These are phyloP conservation scores for Zoysia pacifica DNA, from an alignment of 176 grass and related monocot genomes.

Conservation along the genomic window DNA sequence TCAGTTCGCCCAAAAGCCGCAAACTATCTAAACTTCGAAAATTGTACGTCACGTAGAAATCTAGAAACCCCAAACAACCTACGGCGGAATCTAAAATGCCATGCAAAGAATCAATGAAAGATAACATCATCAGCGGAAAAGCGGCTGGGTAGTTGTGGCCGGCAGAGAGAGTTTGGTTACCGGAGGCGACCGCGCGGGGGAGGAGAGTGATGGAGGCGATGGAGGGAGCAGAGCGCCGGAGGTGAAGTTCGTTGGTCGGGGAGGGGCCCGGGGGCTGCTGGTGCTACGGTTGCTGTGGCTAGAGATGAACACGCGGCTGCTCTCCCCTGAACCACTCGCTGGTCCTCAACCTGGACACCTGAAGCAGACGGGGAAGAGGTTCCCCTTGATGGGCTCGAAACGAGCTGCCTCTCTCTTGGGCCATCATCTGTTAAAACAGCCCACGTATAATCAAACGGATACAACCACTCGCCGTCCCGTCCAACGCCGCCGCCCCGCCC, in stretches of 20 bases:
- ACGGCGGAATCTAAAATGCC: neutral
- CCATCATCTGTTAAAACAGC: neutral
- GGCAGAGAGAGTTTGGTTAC: slow-evolving; percentile 10
- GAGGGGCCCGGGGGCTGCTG: neutral
- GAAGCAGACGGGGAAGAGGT: neutral
- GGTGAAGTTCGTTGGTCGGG: neutral
- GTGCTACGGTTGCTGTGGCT: slow-evolving; percentile 10
- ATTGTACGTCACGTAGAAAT: neutral
- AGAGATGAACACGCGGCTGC: neutral
- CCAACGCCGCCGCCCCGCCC: too few relatives aligned
- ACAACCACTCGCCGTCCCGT: too few relatives aligned
- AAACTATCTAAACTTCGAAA: neutral
- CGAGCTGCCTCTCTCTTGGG: neutral
- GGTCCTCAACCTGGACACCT: neutral
- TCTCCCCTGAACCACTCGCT: slow-evolving; percentile 10
- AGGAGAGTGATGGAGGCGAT: neutral
- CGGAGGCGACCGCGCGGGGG: neutral
- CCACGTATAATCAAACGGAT: neutral
- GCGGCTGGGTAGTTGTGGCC: neutral
- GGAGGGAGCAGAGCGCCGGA: neutral
- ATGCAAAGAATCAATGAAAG: neutral
- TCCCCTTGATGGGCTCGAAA: neutral
- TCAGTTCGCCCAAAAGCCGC: neutral
- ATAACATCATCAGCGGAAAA: neutral
- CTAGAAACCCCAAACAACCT: neutral